Percentiles rank a stretch among this genome's conserved stretches.
These are phyloP conservation scores for Brachypodium distachyon DNA, from an alignment of 202 grass and related monocot genomes.

Conservation along the genomic window DNA sequence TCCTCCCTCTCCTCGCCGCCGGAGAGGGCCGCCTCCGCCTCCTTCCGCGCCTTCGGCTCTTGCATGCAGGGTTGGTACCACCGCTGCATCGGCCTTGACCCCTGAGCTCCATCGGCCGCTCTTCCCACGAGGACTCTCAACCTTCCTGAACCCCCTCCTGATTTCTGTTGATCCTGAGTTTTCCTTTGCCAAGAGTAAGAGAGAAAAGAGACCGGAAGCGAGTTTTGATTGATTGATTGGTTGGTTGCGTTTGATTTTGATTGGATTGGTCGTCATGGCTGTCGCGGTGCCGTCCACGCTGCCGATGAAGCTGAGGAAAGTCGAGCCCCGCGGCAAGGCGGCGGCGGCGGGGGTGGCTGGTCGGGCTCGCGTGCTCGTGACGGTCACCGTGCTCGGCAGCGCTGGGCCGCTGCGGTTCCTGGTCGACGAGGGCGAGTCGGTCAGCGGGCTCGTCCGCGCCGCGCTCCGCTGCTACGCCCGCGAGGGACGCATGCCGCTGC, in stretches of 20 bases:
- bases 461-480: conserved; percentile 55
- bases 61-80: conserved; percentile 94
- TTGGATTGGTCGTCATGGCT: conserved; percentile 2
- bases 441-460: conserved; percentile 31
- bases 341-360: background rate
- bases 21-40: conserved; percentile 27
- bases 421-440: conserved; percentile 52
- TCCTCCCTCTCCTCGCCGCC: conserved; percentile 18
- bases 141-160: no score
- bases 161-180: background rate
- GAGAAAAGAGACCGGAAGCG: background rate
- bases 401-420: conserved; percentile 68
- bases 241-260: background rate
- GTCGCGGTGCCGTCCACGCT: background rate
- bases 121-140: no score
- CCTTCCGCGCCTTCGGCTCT: conserved; percentile 47
- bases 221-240: background rate
- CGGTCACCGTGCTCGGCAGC: conserved; percentile 72
- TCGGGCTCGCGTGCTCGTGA: conserved; percentile 49
- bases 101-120: no score
- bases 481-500: conserved; percentile 64
- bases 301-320: conserved; percentile 40
- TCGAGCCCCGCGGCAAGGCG: conserved; percentile 22
- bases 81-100: conserved; percentile 75
- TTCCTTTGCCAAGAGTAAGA: background rate